Base-by-base conservation (phyloP, 352 stramenopile species). In the Phytophthora europaea region DNA sequence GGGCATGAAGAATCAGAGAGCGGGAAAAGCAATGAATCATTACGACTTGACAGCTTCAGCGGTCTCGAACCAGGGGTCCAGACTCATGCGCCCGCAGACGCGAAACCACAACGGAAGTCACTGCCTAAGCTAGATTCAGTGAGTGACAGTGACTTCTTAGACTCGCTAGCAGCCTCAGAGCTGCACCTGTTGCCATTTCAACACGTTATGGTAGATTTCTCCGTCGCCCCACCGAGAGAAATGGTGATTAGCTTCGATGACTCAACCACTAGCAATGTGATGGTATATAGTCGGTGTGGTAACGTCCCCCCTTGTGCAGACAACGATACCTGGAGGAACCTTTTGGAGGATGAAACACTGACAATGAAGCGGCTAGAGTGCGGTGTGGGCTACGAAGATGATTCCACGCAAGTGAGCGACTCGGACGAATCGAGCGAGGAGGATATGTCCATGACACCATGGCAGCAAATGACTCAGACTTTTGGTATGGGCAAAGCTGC, bases 401-500 rank as follows among this genome's bases (percentile, higher is more conserved):
- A 94, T 69, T 93, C 84, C 33, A 94, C 88, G 2, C 87, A 94
- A 84, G 82, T 92, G n/a, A 94, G 88, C 54, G 88, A 94, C 73
- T 94, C 84, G 23, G 85, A 89, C 36, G 84, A 93, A 28, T 92
- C 83, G 22, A 92, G 83, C 28, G 88, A 94, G 33, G 85, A 89
- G 61, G 85, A 94, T 54, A 88, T 92, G 76, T 87, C 65, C 26
- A 91, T 94, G 84, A 94, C 88, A 1, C 88, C 87, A 18, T 94
- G 88, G 88, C 88, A 94, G 54, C 88, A 94, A 70, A 94, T 94
- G 86, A 94, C 88, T 2, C 87, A 93, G 48, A 94, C 86, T 6
- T 93, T 94, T 38, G 86, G 88, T 31, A 94, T 94, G 79, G 76
- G 75, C n/a, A 88, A 89, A 54, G 58, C 57, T 59, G 26, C 45